Conservation (phyloP, 176 grass and related monocot genomes). For the Aegilops bicornis region DNA sequence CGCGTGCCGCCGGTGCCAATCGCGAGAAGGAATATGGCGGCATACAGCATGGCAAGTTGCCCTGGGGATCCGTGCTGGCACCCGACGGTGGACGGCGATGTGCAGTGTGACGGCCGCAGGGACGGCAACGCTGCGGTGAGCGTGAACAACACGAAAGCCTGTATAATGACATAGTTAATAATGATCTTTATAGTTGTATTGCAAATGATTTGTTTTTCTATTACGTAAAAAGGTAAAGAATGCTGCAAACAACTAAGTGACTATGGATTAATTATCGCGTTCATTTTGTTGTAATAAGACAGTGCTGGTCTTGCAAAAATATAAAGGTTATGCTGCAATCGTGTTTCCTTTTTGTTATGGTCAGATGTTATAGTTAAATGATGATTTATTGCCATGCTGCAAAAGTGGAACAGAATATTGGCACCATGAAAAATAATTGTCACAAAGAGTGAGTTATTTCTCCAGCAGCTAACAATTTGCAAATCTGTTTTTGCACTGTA, state of each 20-base stretch:
- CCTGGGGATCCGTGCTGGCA: conserved; percentile 28
- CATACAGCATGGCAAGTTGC: conserved; percentile 43
- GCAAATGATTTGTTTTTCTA: no score
- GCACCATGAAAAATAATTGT: no score
- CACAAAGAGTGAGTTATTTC: not conserved
- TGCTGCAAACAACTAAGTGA: no score
- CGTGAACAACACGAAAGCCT: conserved; percentile 58
- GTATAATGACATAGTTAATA: not conserved
- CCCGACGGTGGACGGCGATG: not conserved
- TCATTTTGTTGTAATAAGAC: not conserved
- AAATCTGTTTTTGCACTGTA: not conserved
- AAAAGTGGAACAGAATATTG: no score
- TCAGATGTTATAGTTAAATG: not conserved
- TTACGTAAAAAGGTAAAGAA: no score
- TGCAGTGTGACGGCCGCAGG: conserved; percentile 35
- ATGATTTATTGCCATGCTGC: no score
- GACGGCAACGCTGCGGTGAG: conserved; percentile 30
- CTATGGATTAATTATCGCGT: no score
- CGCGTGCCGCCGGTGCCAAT: conserved; percentile 53
- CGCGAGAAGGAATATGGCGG: conserved; percentile 32
- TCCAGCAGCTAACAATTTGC: not conserved
- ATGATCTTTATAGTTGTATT: not conserved
- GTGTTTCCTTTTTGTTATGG: not conserved
- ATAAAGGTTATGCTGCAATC: no score
- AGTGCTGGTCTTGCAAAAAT: no score